Base-by-base conservation (phyloP, 2,329 filamentous ascomycete genomes). In the Stromatinia cepivora region DNA sequence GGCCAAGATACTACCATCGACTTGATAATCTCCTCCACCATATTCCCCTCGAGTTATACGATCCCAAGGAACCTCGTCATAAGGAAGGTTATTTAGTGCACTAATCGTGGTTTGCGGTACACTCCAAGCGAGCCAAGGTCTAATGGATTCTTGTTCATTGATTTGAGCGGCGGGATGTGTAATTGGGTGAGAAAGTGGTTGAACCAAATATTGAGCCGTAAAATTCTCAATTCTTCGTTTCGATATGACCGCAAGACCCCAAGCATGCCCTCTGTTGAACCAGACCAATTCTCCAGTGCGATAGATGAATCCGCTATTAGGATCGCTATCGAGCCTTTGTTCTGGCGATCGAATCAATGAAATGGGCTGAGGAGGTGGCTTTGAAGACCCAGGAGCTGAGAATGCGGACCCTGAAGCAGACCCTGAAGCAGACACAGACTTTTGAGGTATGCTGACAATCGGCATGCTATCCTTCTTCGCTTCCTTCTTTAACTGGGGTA, bases 91-190 rank as follows among this genome's bases (percentile, higher is more conserved):
- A 4, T 79, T 81, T 4, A 88, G 76, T 13, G 74, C 77, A 20
- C 76, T 72, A 68, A 82, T 81, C 3, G 84, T 86, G 68, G 82
- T 84, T n/a, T 73, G 75, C 0, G 86, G 86, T 17, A 85, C 82
- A 64, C 82, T 85, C 85, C 85, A 87, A 1, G 86, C 85, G 39
- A 87, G 80, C 85, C 85, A 88, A 0, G 86, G 86, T 50, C 86
- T 81, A 50, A 87, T 78, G 6, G 76, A 74, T 66, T 85, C 80
- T 15, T 81, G 75, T 1, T 80, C 79, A 31, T 85, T 81, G 15
- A 82, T 78, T 57, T 83, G 80, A 6, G 79, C 74, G 36, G 77
- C 73, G 15, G 80, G 79, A 31, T 81, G 74, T 11, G 79, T 74
- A 56, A 77, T 77, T 11, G 83, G 83, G 76, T 81, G 83, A 58